phyloP scores from a whole-genome alignment of 805 yeast genomes.

The Candida adriatica region DNA sequence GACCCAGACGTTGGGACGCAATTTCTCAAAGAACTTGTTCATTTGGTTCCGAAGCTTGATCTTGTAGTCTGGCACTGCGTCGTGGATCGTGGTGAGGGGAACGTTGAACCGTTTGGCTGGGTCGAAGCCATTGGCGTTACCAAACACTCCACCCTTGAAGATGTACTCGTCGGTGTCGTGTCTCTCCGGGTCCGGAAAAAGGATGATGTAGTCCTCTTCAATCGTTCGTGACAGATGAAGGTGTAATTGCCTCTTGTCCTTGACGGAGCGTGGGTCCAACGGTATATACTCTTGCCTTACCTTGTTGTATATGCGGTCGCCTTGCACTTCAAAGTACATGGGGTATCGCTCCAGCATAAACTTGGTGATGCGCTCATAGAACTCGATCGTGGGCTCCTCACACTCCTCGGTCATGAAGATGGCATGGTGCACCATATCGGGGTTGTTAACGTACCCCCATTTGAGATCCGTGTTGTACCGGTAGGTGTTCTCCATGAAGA shows the following conservation, averaged over 20 bases:
- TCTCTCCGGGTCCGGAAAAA: constrained; percentile 34
- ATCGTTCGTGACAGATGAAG: constrained; percentile 15
- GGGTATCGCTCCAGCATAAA: constrained; percentile 22
- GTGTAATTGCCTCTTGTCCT: constrained; percentile 15
- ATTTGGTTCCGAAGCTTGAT: constrained; percentile 51
- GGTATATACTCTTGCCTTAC: constrained; percentile 22
- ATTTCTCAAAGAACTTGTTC: constrained; percentile 57
- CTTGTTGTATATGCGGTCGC: constrained; percentile 19
- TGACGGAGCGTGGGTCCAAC: constrained; percentile 19
- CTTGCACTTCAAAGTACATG: constrained; percentile 17
- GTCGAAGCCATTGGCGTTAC: constrained; percentile 70
- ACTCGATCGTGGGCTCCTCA: constrained; percentile 17
- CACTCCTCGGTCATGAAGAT: constrained; percentile 27
- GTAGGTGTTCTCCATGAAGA: constrained; percentile 58
- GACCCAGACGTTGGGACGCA: constrained; percentile 48
- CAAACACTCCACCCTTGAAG: constrained; percentile 48
- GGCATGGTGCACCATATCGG: constrained; percentile 28
- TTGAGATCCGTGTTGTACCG: constrained; percentile 35
- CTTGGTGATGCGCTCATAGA: constrained; percentile 18
- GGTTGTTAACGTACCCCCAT: constrained; percentile 26
- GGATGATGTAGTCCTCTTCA: constrained; percentile 39
- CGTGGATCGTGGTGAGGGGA: constrained; percentile 56
- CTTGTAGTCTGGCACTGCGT: constrained; percentile 65
- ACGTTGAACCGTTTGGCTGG: constrained; percentile 46
- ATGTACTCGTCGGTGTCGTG: constrained; percentile 48